Evolutionary conservation across 257 asterid species (phyloP).

Genomic region (Solanum stenotomum): DNA sequence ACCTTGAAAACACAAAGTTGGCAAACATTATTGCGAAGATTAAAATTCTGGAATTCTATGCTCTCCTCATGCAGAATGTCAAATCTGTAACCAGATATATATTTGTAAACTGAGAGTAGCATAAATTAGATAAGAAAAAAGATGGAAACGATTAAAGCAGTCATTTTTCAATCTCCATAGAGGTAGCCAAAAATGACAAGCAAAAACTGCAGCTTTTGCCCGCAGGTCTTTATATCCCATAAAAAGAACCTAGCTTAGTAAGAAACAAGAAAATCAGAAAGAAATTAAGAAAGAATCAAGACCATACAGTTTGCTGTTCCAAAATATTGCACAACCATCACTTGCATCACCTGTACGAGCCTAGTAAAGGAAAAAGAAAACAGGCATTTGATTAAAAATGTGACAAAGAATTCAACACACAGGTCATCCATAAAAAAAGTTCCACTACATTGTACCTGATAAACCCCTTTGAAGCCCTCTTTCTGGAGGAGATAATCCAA

Average conservation of each 20-base stretch:
- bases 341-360: constrained; percentile 67
- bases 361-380: constrained; percentile 23
- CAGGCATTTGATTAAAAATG: neutral
- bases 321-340: constrained; percentile 87
- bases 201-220: neutral
- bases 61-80: constrained; percentile 71
- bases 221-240: neutral
- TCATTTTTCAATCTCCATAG: neutral
- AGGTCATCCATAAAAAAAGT: neutral
- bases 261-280: neutral
- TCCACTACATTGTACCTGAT: constrained; percentile 37
- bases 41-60: constrained; percentile 69
- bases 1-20: constrained; percentile 84
- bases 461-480: constrained; percentile 71
- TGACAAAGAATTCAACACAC: neutral
- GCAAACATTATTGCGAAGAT: constrained; percentile 79
- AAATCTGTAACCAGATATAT: constrained; percentile 31
- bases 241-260: neutral
- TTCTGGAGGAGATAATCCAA: constrained; percentile 39
- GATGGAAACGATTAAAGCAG: neutral
- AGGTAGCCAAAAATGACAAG: neutral
- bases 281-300: constrained; percentile 4
- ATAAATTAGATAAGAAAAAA: neutral
- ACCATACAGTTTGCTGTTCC: constrained; percentile 61
- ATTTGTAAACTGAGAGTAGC: neutral